Evolutionary conservation across 1,139 yeast species (phyloP), one percentile per base, ranked within the genome.

Genomic region (Torulaspora pretoriensis): DNA sequence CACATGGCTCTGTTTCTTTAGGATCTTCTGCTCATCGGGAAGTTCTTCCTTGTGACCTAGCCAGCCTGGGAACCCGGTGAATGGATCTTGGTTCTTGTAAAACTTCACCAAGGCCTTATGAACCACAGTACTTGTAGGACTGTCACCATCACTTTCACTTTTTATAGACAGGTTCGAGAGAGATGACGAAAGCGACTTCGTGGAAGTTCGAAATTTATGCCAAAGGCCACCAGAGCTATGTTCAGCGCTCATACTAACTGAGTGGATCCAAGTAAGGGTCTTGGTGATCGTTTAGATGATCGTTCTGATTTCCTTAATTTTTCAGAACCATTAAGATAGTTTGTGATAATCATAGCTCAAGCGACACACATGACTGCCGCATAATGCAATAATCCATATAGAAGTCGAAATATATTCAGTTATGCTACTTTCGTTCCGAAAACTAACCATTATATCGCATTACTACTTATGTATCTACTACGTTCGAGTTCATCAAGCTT

Each of bases 11-110:
- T 62, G 64, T 33, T 56, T 60, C 45, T 47, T 50, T n/a, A 59
- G 42, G 3, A 57, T 49, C 43, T 59, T 57, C 29, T 61, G 60
- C 35, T 63, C 63, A 34, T 63, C 59, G 7, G 66, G 64, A 6
- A 59, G 37, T 8, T 64, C 67, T 26, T 63, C 68, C 23, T 59
- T 59, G 27, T 65, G 68, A 6, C 72, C 73, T 14, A 69, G 52
- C 73, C 73, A 69, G 4, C 65, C 67, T 1, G 73, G 73, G 30
- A 61, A 69, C 0, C 68, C 69, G 36, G 63, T 56, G 38, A 63
- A 65, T 1, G 65, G 63, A 13, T 63, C 64, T 32, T 54, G 56
- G 23, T 48, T 50, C 27, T 60, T 49, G 43, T 67, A 69, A 43
- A 59, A 63, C 17, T 58, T 57, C 3, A 68, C 70, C 8, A 69